Percentiles rank a stretch among this genome's conserved stretches.
These are phyloP conservation scores for Lojkania enalia DNA, from an alignment of 2,329 filamentous ascomycete species.

Conservation along the genomic window DNA sequence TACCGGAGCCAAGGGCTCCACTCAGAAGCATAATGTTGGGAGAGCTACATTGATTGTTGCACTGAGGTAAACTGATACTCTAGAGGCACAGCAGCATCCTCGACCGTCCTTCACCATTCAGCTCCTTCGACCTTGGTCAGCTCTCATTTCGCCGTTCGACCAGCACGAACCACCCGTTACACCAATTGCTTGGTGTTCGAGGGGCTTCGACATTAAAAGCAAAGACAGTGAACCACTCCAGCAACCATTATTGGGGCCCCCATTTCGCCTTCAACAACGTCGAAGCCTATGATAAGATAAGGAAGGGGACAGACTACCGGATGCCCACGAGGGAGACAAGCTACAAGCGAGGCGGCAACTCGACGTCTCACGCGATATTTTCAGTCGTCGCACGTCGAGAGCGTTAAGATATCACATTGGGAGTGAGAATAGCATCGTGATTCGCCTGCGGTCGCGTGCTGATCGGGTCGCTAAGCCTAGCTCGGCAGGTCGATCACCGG, in stretches of 20 bases:
- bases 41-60: background rate
- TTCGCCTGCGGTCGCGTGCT: background rate
- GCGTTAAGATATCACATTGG: constrained; percentile 1
- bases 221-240: constrained; percentile 1
- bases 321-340: background rate
- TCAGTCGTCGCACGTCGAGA: background rate
- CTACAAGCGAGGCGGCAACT: background rate
- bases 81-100: too few species aligned
- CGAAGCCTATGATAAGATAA: background rate
- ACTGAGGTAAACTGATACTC: too few species aligned
- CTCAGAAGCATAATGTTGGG: background rate
- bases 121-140: too few species aligned
- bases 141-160: background rate
- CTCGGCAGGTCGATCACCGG: background rate
- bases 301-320: background rate
- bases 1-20: background rate
- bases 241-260: background rate
- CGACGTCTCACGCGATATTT: background rate
- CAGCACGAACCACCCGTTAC: background rate
- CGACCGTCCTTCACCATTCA: background rate
- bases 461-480: too few species aligned
- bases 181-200: background rate
- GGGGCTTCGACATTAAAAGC: background rate
- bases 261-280: background rate
- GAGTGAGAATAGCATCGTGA: background rate